Conservation (phyloP, 192 early-diverging fungal species). For the Linnemannia exigua region DNA sequence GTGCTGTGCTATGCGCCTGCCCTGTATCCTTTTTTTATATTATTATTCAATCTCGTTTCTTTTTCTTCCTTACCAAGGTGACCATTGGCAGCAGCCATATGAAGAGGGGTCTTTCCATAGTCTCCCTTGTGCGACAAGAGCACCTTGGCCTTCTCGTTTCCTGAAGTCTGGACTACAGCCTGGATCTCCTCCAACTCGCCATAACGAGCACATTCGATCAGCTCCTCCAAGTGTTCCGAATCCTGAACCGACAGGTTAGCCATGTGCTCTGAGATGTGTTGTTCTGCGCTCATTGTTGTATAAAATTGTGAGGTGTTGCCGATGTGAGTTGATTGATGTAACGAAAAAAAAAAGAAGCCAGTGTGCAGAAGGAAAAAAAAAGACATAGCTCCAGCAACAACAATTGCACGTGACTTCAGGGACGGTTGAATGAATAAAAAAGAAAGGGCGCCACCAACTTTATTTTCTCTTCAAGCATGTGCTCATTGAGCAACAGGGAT, state of each 20-base stretch:
- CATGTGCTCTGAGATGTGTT: slow-evolving; percentile 20
- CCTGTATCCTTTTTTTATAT: background rate
- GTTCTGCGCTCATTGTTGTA: slow-evolving; percentile 31
- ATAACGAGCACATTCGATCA: slow-evolving; percentile 79
- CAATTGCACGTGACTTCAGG: slow-evolving; percentile 20
- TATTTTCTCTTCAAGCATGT: background rate
- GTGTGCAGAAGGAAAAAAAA: background rate
- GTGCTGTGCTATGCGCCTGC: background rate
- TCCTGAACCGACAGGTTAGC: slow-evolving; percentile 45
- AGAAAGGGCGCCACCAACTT: background rate
- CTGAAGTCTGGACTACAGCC: slow-evolving; percentile 53
- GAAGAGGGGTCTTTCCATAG: slow-evolving; percentile 77
- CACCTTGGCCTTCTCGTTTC: slow-evolving; percentile 50
- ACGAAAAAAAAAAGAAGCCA: slow-evolving; percentile 14
- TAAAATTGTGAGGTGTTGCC: background rate
- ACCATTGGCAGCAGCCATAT: slow-evolving; percentile 88
- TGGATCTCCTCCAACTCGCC: slow-evolving; percentile 82
- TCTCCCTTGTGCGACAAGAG: slow-evolving; percentile 61
- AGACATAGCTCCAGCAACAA: slow-evolving; percentile 1
- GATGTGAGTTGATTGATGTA: background rate
- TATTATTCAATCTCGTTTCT: background rate
- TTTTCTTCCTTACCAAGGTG: slow-evolving; percentile 63
- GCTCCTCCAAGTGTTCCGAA: slow-evolving; percentile 62
- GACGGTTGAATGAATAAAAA: background rate
- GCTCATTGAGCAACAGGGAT: slow-evolving; percentile 6